Percentiles rank a stretch among this genome's conserved stretches.
phyloP scores from a whole-genome alignment of 306 rosid genomes.

The Citrullus mucosospermus region DNA sequence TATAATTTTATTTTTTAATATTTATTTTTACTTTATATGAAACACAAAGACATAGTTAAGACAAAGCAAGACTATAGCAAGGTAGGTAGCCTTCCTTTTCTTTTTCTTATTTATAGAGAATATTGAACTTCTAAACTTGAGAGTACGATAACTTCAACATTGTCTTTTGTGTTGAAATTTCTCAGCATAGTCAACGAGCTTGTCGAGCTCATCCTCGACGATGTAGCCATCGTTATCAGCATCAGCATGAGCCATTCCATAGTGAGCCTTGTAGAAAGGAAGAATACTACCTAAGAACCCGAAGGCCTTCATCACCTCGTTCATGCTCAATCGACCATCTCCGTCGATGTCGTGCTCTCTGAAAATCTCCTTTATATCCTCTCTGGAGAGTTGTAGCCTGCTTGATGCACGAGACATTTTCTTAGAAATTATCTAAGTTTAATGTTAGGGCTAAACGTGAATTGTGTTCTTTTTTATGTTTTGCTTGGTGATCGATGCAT shows the following conservation, averaged over 20 bases:
- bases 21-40: not conserved
- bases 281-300: not conserved
- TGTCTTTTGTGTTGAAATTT: not conserved
- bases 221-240: not conserved
- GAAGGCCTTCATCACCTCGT: not conserved
- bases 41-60: not conserved
- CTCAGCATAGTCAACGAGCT: not conserved
- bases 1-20: too few species aligned
- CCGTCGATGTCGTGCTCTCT: slow-evolving; percentile 2
- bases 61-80: not conserved
- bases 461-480: not conserved
- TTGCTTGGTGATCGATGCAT: not conserved
- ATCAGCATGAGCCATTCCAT: not conserved
- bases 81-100: not conserved
- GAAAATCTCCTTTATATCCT: not conserved
- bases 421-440: not conserved
- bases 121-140: not conserved
- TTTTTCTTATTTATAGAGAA: not conserved
- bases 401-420: not conserved
- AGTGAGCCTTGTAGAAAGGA: not conserved
- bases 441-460: not conserved
- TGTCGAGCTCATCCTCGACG: not conserved
- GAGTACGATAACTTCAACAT: not conserved
- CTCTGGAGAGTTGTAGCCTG: not conserved
- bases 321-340: not conserved